These are phyloP conservation scores for Babesia gibsoni DNA, from an alignment of 169 alveolate species.

Conservation along the genomic window DNA sequence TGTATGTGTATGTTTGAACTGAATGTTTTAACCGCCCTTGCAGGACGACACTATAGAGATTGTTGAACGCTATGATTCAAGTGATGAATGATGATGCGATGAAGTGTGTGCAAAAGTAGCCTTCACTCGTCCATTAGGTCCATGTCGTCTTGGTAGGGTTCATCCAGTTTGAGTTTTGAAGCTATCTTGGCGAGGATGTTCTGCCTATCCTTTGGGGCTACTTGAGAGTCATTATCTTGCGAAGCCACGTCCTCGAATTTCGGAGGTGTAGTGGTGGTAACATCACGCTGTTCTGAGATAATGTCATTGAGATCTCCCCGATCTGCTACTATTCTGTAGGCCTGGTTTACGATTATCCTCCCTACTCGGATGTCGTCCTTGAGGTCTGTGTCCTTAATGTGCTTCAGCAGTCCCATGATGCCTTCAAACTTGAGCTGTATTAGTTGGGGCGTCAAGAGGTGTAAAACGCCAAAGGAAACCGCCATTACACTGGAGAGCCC, in stretches of 20 bases:
- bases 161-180: neutral
- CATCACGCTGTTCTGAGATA: constrained; percentile 14
- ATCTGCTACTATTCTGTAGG: constrained; percentile 33
- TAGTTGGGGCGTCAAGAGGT: constrained; percentile 56
- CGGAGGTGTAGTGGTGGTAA: neutral
- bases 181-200: neutral
- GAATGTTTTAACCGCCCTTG: neutral
- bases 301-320: constrained; percentile 26
- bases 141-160: neutral
- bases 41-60: constrained; percentile 37
- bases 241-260: neutral
- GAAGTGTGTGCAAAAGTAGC: neutral
- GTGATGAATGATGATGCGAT: constrained; percentile 1
- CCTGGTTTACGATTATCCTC: constrained; percentile 58
- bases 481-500: constrained; percentile 59
- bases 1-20: neutral
- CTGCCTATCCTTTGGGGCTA: neutral
- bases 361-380: constrained; percentile 64
- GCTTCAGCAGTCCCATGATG: constrained; percentile 37
- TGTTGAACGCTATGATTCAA: constrained; percentile 44
- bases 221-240: neutral
- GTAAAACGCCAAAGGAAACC: constrained; percentile 47
- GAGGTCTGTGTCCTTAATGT: constrained; percentile 56
- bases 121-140: neutral
- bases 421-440: constrained; percentile 60